phyloP scores from a whole-genome alignment of 2,329 filamentous ascomycete species.

The Trichophyton mentagrophytes region DNA sequence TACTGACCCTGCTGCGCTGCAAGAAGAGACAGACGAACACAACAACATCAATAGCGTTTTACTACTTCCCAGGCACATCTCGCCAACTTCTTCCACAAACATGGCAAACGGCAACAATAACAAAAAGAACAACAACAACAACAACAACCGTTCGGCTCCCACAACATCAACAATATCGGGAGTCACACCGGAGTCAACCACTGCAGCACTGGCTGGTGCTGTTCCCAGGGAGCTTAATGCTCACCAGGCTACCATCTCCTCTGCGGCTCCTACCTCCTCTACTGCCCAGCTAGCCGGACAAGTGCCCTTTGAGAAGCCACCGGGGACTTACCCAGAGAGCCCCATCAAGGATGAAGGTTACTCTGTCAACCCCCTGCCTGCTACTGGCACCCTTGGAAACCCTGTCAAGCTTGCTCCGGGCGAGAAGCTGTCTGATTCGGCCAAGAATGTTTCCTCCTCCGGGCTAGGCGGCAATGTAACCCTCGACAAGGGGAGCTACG shows the following conservation, averaged over 20 bases:
- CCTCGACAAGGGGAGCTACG: slow-evolving; percentile 74
- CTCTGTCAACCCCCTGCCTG: slow-evolving; percentile 47
- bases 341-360: slow-evolving; percentile 40
- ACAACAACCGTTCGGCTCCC: too few species aligned
- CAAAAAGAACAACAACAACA: background rate
- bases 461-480: slow-evolving; percentile 24
- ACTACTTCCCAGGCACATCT: slow-evolving; percentile 62
- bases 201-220: slow-evolving; percentile 53
- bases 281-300: slow-evolving; percentile 56
- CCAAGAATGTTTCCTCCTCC: too few species aligned
- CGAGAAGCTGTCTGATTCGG: slow-evolving; percentile 55
- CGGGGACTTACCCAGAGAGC: slow-evolving; percentile 61
- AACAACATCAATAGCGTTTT: slow-evolving; percentile 90
- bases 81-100: background rate
- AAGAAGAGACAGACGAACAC: slow-evolving; percentile 63
- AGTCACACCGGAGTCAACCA: slow-evolving; percentile 57
- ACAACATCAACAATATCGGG: slow-evolving; percentile 38
- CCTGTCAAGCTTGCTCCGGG: slow-evolving; percentile 68
- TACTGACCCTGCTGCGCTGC: slow-evolving; percentile 62
- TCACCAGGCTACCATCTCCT: slow-evolving; percentile 44
- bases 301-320: slow-evolving; percentile 50
- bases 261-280: slow-evolving; percentile 54
- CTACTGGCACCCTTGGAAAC: slow-evolving; percentile 53
- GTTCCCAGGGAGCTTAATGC: slow-evolving; percentile 41
- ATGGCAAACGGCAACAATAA: background rate